Base-by-base conservation (phyloP, 1,284 basidiomycete species). In the Ceratobasidium sp. region DNA sequence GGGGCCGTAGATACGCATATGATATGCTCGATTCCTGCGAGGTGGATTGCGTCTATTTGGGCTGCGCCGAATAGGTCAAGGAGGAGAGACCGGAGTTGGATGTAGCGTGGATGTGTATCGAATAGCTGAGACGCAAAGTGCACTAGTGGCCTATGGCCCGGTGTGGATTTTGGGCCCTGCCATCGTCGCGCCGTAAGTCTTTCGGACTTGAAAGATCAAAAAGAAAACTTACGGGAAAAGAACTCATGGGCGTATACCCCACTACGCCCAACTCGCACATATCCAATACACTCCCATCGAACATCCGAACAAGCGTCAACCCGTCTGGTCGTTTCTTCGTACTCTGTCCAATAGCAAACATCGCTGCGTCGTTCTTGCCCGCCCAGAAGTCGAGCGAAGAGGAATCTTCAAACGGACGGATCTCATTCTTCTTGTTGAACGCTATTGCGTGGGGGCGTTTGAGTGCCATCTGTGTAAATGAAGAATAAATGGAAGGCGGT, bases 101-200 rank as follows among this genome's bases (percentile, higher is more conserved):
- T 87, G 84, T 93, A 96, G 3, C 94, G 92, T 3, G 96, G 95
- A 84, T 97, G 95, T 0, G 94, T 92, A 82, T 97, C 95, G 85
- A 97, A 98, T 17, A 97, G 88, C 80, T 96, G 94, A 1, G 95
- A 97, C 42, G 95, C 95, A 84, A 99, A 99, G 84, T 98, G 96
- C 87, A 99, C 93, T 81, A 99, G 86, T 68, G 97, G 97, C 81
- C 94, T 92, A 82, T 96, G 92, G n/a, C 97, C 97, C 42, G 94
- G 91, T 4, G 95, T 93, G 12, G 94, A 92, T 90, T 98, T 98
- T 52, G 91, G 88, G 62, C 93, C 93, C 94, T 97, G 81, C 44
- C 40, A 50, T 40, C 9, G 59, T 40, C 33, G 33, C 33, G 33
- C 33, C 33, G 33, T 46, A 68, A 38, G 62, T 56, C 48, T 75